These are phyloP conservation scores for Pichia sp. DNA, from an alignment of 1,139 yeast genomes.

Conservation along the genomic window DNA sequence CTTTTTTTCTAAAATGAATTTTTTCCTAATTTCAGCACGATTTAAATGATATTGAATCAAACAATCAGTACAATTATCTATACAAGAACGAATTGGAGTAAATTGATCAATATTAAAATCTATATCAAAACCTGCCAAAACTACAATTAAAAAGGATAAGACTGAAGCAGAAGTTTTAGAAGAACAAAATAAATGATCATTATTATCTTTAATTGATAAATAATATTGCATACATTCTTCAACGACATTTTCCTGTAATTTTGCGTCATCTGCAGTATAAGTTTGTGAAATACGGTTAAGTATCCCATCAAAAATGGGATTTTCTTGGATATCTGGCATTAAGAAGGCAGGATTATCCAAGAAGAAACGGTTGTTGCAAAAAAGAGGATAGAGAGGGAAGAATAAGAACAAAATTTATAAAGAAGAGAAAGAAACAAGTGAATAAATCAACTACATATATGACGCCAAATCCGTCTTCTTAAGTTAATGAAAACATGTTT, in stretches of 20 bases:
- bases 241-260: slow-evolving; percentile 14
- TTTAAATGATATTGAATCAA: slow-evolving; percentile 45
- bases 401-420: too few relatives aligned
- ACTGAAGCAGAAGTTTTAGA: slow-evolving; percentile 11
- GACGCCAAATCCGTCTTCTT: too few relatives aligned
- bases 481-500: too few relatives aligned
- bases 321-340: not conserved
- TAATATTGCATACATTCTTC: slow-evolving; percentile 16
- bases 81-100: slow-evolving; percentile 22
- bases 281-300: slow-evolving; percentile 10
- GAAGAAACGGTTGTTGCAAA: not conserved
- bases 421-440: too few relatives aligned
- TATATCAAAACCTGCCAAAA: slow-evolving; percentile 16
- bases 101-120: slow-evolving; percentile 14
- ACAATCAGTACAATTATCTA: slow-evolving; percentile 48
- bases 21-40: slow-evolving; percentile 44
- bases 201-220: not conserved
- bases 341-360: not conserved
- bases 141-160: slow-evolving; percentile 14
- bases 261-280: slow-evolving; percentile 12
- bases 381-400: not conserved
- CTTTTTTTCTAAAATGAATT: slow-evolving; percentile 45
- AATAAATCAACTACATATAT: too few relatives aligned
- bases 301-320: slow-evolving; percentile 2
- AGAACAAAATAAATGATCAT: slow-evolving; percentile 14